phyloP scores from a whole-genome alignment of 495 filamentous ascomycete genomes.

The Melanomma pulvis-pyrius region DNA sequence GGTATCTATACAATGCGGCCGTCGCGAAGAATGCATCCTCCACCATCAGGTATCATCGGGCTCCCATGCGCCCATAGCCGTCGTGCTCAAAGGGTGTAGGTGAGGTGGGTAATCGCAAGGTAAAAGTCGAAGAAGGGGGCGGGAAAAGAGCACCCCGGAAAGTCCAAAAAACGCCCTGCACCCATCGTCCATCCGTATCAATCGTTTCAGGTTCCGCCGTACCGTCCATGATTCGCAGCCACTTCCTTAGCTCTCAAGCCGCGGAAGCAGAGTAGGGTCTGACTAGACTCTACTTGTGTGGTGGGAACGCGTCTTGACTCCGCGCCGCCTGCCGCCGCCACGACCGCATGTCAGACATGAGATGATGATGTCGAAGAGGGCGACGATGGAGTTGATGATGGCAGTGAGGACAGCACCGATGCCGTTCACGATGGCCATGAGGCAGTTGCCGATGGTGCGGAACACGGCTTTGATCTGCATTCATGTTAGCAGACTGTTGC shows the following conservation, averaged over 20 bases:
- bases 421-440: conserved; percentile 84
- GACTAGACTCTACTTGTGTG: conserved; percentile 35
- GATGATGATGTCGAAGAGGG: conserved; percentile 82
- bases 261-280: neutral
- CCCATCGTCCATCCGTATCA: neutral
- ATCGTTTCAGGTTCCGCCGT: neutral
- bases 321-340: conserved; percentile 50
- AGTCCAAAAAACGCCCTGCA: neutral
- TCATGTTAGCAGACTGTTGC: conserved; percentile 23
- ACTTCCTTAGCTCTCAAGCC: neutral
- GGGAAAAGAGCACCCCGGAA: neutral
- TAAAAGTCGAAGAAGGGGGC: neutral
- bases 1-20: conserved; percentile 27
- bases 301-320: conserved; percentile 23
- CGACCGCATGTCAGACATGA: conserved; percentile 81
- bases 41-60: neutral
- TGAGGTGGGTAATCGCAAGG: neutral
- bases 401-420: conserved; percentile 73
- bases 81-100: neutral
- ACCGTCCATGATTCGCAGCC: neutral
- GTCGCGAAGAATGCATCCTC: conserved; percentile 15
- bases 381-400: conserved; percentile 80
- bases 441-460: conserved; percentile 77
- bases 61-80: neutral
- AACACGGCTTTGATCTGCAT: conserved; percentile 74